phyloP scores from a whole-genome alignment of 2,329 filamentous ascomycete species.

The Cladosporium velox region DNA sequence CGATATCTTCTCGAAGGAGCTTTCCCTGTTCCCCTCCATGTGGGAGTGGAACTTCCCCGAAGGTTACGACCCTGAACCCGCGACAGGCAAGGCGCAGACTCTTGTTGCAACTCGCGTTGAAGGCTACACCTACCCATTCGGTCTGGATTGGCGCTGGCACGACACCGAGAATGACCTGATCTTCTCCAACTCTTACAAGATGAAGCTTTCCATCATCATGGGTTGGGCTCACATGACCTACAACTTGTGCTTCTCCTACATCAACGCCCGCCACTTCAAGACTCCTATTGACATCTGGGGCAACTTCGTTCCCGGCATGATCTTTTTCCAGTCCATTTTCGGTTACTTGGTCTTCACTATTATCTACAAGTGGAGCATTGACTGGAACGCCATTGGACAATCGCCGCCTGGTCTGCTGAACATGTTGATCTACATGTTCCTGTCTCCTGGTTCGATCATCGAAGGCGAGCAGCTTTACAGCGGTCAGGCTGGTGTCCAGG shows the following conservation, averaged over 20 bases:
- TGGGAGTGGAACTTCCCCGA: constrained; percentile 80
- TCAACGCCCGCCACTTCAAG: constrained; percentile 95
- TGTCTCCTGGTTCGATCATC: constrained; percentile 71
- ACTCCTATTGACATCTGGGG: constrained; percentile 94
- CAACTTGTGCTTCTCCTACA: constrained; percentile 86
- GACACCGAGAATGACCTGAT: constrained; percentile 91
- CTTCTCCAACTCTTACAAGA: constrained; percentile 99
- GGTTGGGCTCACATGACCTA: constrained; percentile 99
- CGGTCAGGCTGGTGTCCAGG: constrained; percentile 75
- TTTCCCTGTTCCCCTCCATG: constrained; percentile 84
- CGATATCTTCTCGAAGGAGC: constrained; percentile 90
- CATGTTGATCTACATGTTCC: constrained; percentile 99
- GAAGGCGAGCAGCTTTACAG: constrained; percentile 72
- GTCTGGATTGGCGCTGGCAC: constrained; percentile 95
- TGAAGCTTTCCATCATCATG: constrained; percentile 98
- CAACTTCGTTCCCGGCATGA: constrained; percentile 97
- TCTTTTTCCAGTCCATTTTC: constrained; percentile 99
- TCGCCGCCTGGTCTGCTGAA: constrained; percentile 87
- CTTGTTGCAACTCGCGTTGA: constrained; percentile 66
- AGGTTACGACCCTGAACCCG: constrained; percentile 43
- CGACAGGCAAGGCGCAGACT: constrained; percentile 42
- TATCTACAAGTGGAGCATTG: constrained; percentile 93
- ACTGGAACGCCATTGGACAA: constrained; percentile 71
- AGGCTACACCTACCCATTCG: constrained; percentile 89
- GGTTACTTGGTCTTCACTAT: constrained; percentile 94